Conservation (phyloP, 106 monocot genomes). For the Dendrobium chrysotoxum region DNA sequence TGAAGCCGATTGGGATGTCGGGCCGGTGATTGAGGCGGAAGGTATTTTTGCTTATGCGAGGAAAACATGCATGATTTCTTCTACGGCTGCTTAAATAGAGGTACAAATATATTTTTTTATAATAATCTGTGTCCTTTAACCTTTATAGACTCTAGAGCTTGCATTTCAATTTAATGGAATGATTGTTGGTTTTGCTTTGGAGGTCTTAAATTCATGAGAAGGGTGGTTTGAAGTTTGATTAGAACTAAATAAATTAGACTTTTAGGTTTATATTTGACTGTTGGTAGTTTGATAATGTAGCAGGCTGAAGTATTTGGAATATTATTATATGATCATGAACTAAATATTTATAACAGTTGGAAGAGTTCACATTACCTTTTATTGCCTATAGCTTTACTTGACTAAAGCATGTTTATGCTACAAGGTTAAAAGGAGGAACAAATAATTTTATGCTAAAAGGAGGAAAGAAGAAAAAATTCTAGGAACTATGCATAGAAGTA, state of each 20-base stretch:
- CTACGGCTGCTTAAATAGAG: constrained; percentile 3
- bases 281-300: no score
- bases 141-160: background rate
- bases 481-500: no score
- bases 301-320: no score
- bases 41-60: constrained; percentile 97
- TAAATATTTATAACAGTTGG: no score
- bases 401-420: no score
- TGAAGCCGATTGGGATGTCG: constrained; percentile 96
- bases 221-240: background rate
- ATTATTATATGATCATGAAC: no score
- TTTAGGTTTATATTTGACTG: background rate
- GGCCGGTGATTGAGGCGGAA: constrained; percentile 89
- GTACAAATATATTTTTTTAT: background rate
- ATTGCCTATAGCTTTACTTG: no score
- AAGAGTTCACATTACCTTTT: no score
- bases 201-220: background rate
- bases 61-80: constrained; percentile 86
- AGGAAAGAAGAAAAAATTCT: no score
- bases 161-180: background rate
- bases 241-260: background rate
- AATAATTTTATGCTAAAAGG: no score
- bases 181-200: background rate
- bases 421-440: no score
- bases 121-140: background rate